Conservation (phyloP, 2,329 filamentous ascomycete species). For the Ophiostoma sp. region DNA sequence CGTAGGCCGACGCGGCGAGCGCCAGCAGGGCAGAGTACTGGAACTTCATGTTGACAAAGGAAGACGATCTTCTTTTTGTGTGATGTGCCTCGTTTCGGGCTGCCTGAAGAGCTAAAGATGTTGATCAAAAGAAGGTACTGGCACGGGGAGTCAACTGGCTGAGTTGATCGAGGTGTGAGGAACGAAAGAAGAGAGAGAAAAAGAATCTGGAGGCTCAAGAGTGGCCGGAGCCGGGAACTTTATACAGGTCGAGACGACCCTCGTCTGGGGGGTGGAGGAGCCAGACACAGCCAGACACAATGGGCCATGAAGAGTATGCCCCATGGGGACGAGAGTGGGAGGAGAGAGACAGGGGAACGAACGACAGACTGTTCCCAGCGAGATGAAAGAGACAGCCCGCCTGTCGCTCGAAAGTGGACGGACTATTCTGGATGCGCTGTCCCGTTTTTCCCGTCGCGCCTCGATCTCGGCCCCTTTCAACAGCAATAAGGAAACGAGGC, state of each 20-base stretch:
- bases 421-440: slow-evolving; percentile 15
- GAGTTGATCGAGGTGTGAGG: slow-evolving; percentile 19
- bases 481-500: slow-evolving; percentile 41
- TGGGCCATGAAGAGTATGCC: not conserved
- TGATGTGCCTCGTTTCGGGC: not conserved
- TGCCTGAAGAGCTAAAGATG: not conserved
- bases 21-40: slow-evolving; percentile 39
- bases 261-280: not conserved
- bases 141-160: slow-evolving; percentile 15
- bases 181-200: not conserved
- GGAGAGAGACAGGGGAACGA: not conserved
- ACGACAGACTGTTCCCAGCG: not conserved
- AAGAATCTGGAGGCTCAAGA: slow-evolving; percentile 11
- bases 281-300: not conserved
- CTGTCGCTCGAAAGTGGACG: not conserved
- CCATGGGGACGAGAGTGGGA: slow-evolving; percentile 6
- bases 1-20: slow-evolving; percentile 40
- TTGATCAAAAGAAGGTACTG: slow-evolving; percentile 9
- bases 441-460: slow-evolving; percentile 16
- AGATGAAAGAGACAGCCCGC: slow-evolving; percentile 1
- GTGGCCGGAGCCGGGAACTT: slow-evolving; percentile 10
- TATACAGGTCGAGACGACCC: not conserved
- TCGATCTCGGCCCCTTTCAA: slow-evolving; percentile 10
- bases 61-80: not conserved
- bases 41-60: slow-evolving; percentile 39